Evolutionary conservation across 2,329 filamentous ascomycete genomes (phyloP).

Genomic region (Sporothrix brasiliensis): DNA sequence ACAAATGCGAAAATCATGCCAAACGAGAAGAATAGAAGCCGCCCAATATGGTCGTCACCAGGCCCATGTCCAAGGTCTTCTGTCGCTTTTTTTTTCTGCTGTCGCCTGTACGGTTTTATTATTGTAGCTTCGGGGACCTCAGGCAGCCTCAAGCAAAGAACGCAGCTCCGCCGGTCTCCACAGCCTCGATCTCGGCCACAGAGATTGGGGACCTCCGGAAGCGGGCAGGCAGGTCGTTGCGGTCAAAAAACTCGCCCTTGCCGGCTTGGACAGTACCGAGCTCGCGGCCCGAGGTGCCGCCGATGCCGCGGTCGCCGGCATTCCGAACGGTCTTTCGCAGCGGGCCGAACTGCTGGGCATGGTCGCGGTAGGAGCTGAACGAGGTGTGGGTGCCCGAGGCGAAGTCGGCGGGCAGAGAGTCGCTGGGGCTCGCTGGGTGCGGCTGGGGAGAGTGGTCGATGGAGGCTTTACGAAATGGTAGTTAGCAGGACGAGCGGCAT

Average conservation of each 20-base stretch:
- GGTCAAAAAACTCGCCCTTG: conserved; percentile 81
- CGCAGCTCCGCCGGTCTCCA: conserved; percentile 87
- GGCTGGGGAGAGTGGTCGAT: conserved; percentile 73
- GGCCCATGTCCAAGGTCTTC: background rate
- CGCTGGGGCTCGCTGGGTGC: conserved; percentile 71
- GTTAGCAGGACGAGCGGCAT: conserved; percentile 11
- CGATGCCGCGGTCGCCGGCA: conserved; percentile 49
- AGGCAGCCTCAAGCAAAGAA: conserved; percentile 42
- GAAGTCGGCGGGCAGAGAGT: conserved; percentile 62
- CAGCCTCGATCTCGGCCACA: conserved; percentile 86
- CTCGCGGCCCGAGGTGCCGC: conserved; percentile 66
- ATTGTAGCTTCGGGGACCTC: background rate
- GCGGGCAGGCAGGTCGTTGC: conserved; percentile 79
- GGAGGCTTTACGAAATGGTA: conserved; percentile 53
- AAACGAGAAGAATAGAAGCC: conserved; percentile 13
- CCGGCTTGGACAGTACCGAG: conserved; percentile 73
- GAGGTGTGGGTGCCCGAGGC: conserved; percentile 54
- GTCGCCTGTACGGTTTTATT: background rate
- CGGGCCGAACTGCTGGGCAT: conserved; percentile 77
- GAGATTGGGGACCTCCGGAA: conserved; percentile 78
- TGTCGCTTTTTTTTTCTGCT: background rate
- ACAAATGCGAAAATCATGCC: conserved; percentile 7
- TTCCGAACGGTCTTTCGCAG: conserved; percentile 61
- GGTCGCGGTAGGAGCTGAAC: conserved; percentile 77
- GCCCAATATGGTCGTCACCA: conserved; percentile 15